These are phyloP conservation scores for Baudoinia panamericana DNA, from an alignment of 495 filamentous ascomycete genomes.

Conservation along the genomic window DNA sequence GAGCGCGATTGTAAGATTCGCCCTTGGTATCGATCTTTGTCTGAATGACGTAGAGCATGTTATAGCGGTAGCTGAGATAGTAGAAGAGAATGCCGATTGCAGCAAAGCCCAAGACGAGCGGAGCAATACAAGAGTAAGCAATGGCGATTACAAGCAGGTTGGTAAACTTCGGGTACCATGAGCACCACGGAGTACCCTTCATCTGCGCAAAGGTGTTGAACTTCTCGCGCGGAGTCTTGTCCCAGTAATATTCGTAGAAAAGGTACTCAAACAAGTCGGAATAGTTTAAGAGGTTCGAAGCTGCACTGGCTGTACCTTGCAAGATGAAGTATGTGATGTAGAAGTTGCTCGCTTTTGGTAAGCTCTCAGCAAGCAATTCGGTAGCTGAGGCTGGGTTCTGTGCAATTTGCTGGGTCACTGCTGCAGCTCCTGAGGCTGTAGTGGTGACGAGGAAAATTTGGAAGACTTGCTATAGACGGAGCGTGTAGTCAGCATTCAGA, in stretches of 20 bases:
- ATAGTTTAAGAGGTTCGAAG: conserved; percentile 25
- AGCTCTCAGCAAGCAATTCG: conserved; percentile 21
- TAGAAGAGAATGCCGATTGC: conserved; percentile 24
- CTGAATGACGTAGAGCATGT: conserved; percentile 26
- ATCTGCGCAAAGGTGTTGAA: conserved; percentile 24
- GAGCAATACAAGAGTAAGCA: conserved; percentile 31
- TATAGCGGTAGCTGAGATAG: conserved; percentile 31
- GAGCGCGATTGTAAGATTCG: conserved; percentile 27
- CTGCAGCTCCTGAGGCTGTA: conserved; percentile 26
- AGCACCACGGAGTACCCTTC: conserved; percentile 26
- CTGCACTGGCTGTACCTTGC: conserved; percentile 25
- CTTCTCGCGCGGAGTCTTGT: conserved; percentile 28
- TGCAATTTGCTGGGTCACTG: conserved; percentile 21
- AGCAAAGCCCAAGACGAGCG: conserved; percentile 31
- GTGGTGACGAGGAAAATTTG: conserved; percentile 32
- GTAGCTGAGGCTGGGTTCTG: conserved; percentile 23
- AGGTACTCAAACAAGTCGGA: conserved; percentile 24
- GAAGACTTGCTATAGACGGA: too few relatives aligned
- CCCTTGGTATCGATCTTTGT: conserved; percentile 30
- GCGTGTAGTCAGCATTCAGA: too few relatives aligned
- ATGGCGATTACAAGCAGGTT: conserved; percentile 31
- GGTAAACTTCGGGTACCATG: conserved; percentile 29
- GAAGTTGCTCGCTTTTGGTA: conserved; percentile 30
- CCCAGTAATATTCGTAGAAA: conserved; percentile 22
- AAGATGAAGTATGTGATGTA: conserved; percentile 33